Evolutionary conservation across 208 protist species (phyloP).

Genomic region (Leishmania tarentolae): DNA sequence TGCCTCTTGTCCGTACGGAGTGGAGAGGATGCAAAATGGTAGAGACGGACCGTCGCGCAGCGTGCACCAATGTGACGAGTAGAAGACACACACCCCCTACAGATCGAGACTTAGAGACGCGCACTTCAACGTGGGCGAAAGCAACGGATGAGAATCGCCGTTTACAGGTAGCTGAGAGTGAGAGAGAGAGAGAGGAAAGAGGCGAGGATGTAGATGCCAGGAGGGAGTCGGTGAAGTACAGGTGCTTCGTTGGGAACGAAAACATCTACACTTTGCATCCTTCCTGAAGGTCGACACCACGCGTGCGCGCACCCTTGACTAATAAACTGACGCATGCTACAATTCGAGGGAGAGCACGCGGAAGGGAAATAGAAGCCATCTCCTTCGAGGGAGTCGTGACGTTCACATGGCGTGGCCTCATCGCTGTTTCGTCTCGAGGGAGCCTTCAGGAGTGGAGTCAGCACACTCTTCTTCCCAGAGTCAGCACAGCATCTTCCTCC

Average conservation of each 20-base stretch:
- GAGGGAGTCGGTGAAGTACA: not conserved
- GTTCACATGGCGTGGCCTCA: not conserved
- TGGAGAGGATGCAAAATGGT: not conserved
- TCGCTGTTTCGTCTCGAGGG: not conserved
- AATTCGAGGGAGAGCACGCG: not conserved
- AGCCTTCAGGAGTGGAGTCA: not conserved
- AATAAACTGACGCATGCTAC: not conserved
- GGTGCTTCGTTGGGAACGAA: not conserved
- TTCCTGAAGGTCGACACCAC: not conserved
- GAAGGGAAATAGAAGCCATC: not conserved
- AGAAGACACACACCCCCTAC: not conserved
- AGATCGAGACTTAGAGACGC: not conserved
- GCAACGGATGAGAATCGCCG: not conserved
- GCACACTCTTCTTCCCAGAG: not conserved
- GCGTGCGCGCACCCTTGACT: not conserved
- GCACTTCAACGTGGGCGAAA: not conserved
- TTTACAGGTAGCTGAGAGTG: not conserved
- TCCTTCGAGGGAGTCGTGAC: not conserved
- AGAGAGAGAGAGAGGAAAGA: not conserved
- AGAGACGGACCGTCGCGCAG: not conserved
- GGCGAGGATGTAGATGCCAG: not conserved
- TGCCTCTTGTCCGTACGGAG: not conserved
- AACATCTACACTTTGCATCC: not conserved
- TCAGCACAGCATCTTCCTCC: not conserved
- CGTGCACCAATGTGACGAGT: not conserved